Conservation (phyloP, 1,284 basidiomycete genomes). For the Ustilago lituana region DNA sequence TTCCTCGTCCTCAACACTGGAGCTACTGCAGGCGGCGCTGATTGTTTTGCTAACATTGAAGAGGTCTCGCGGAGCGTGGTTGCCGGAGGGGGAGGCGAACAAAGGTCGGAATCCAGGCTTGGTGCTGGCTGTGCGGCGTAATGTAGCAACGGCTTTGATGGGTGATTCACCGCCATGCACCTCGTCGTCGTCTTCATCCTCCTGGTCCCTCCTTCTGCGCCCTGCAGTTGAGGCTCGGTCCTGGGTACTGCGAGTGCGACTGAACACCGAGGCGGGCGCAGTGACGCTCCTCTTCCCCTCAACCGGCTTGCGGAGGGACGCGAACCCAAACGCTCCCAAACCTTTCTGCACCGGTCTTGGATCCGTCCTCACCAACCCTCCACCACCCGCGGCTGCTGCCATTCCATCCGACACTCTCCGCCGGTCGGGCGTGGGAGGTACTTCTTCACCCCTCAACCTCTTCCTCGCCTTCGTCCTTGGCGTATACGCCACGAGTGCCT, state of each 20-base stretch:
- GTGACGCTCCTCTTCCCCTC: conserved; percentile 2
- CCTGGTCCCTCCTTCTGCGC: background rate
- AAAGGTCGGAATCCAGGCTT: conserved; percentile 27
- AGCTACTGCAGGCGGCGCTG: too few relatives aligned
- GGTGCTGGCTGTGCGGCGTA: conserved; percentile 6
- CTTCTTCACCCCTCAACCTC: conserved; percentile 57
- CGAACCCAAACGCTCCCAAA: conserved; percentile 29
- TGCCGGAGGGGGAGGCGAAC: conserved; percentile 32
- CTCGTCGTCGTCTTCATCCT: conserved; percentile 10
- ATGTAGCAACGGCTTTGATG: conserved; percentile 14
- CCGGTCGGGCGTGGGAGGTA: conserved; percentile 46
- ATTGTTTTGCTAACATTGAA: too few relatives aligned
- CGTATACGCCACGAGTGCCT: conserved; percentile 42
- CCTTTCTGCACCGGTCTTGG: conserved; percentile 14
- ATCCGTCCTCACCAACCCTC: conserved; percentile 11
- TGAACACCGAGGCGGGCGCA: conserved; percentile 4
- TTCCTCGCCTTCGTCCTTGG: conserved; percentile 60
- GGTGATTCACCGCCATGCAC: conserved; percentile 21
- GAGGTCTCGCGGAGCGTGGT: conserved; percentile 9
- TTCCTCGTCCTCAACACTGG: background rate
- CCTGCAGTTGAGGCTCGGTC: too few relatives aligned
- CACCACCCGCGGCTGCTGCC: too few relatives aligned
- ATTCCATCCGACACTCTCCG: background rate
- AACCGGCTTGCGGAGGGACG: conserved; percentile 1
- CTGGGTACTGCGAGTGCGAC: conserved; percentile 6